Conservation (phyloP, 2,329 filamentous ascomycete species). For the Monosporascus sp. region DNA sequence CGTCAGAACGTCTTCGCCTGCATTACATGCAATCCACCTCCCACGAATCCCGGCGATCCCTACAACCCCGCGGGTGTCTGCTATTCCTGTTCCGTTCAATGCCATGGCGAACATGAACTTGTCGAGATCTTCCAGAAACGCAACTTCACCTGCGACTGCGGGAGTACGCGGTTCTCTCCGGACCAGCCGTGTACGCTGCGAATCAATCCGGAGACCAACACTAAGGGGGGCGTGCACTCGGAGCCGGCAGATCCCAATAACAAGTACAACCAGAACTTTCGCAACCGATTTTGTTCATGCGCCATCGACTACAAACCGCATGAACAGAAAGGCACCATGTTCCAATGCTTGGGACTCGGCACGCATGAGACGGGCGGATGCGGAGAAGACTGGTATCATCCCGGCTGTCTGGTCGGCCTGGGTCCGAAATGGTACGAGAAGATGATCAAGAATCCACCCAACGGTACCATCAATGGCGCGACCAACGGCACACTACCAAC, state of each 20-base stretch:
- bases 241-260: slow-evolving; percentile 69
- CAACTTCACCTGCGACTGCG: slow-evolving; percentile 94
- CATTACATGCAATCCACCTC: slow-evolving; percentile 84
- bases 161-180: slow-evolving; percentile 70
- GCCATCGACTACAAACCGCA: slow-evolving; percentile 81
- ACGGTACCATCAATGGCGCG: slow-evolving; percentile 6
- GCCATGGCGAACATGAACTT: slow-evolving; percentile 89
- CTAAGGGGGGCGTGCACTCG: slow-evolving; percentile 70
- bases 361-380: slow-evolving; percentile 78
- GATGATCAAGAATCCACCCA: slow-evolving; percentile 30
- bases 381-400: slow-evolving; percentile 97
- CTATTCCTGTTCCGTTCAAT: slow-evolving; percentile 94
- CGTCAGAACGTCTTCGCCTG: slow-evolving; percentile 90
- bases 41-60: slow-evolving; percentile 53
- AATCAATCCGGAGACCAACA: slow-evolving; percentile 64
- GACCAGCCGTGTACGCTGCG: slow-evolving; percentile 70
- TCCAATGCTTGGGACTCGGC: slow-evolving; percentile 86
- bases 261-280: slow-evolving; percentile 93
- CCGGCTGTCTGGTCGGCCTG: slow-evolving; percentile 81
- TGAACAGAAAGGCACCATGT: slow-evolving; percentile 94
- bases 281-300: slow-evolving; percentile 88
- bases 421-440: slow-evolving; percentile 66
- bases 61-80: slow-evolving; percentile 79
- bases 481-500: slow-evolving; percentile 32
- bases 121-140: slow-evolving; percentile 96